phyloP scores from a whole-genome alignment of 2,329 filamentous ascomycete species.

The Dactylellina haptotyla region DNA sequence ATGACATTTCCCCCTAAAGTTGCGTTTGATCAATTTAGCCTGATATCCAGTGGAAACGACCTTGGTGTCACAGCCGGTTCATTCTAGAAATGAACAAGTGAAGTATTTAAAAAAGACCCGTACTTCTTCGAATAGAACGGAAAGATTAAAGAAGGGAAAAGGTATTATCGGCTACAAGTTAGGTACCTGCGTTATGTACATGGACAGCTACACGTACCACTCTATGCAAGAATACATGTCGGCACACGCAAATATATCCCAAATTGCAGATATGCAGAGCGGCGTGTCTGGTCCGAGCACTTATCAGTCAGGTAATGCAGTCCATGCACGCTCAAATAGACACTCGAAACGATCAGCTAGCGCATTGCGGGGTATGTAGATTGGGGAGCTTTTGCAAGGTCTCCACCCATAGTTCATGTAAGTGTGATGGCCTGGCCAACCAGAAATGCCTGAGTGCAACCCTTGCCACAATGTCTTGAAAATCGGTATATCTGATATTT shows the following conservation, averaged over 20 bases:
- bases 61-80: neutral
- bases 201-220: slow-evolving; percentile 27
- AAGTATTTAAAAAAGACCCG: too few species aligned
- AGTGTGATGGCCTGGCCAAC: slow-evolving; percentile 1
- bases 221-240: slow-evolving; percentile 33
- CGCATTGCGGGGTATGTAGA: slow-evolving; percentile 47
- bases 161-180: neutral
- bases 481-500: neutral
- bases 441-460: neutral
- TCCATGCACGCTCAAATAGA: slow-evolving; percentile 24
- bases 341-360: slow-evolving; percentile 26
- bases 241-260: slow-evolving; percentile 8
- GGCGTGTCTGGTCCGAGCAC: slow-evolving; percentile 17
- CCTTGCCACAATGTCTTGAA: neutral
- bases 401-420: too few species aligned
- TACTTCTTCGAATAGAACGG: too few species aligned
- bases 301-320: slow-evolving; percentile 2
- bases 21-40: slow-evolving; percentile 53
- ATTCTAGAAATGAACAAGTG: neutral
- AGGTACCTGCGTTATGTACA: slow-evolving; percentile 48
- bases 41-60: slow-evolving; percentile 20
- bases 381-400: neutral
- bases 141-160: neutral
- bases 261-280: slow-evolving; percentile 5
- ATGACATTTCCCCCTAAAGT: slow-evolving; percentile 22